phyloP scores from a whole-genome alignment of 371 early-diverging fungal species.

The Saksenaea oblongispora region DNA sequence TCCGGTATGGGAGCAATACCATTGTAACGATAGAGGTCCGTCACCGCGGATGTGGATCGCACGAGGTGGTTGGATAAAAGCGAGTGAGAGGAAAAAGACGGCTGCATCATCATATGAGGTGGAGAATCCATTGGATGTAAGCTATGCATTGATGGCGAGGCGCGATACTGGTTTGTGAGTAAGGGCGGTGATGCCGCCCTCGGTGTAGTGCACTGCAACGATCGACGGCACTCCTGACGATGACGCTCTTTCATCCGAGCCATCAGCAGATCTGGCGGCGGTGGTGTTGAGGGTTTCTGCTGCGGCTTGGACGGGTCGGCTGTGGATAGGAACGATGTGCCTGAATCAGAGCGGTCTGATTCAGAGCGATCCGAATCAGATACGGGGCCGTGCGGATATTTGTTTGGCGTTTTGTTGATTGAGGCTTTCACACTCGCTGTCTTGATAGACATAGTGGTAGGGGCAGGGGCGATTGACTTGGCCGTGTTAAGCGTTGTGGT shows the following conservation, averaged over 20 bases:
- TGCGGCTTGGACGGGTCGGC: background rate
- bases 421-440: background rate
- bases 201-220: slow-evolving; percentile 9
- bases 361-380: slow-evolving; percentile 20
- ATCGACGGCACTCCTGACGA: slow-evolving; percentile 23
- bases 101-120: background rate
- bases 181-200: background rate
- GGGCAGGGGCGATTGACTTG: background rate
- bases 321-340: background rate
- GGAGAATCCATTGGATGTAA: background rate
- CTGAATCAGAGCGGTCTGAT: slow-evolving; percentile 13
- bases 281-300: background rate
- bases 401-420: slow-evolving; percentile 4
- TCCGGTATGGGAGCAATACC: background rate
- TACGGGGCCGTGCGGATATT: background rate
- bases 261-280: slow-evolving; percentile 9
- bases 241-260: slow-evolving; percentile 28
- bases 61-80: background rate
- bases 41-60: background rate
- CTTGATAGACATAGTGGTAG: background rate
- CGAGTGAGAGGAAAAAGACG: background rate
- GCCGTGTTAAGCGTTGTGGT: slow-evolving; percentile 1
- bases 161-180: background rate
- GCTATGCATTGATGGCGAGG: background rate
- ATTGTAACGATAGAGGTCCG: background rate